Evolutionary conservation across 768 basidiomycete genomes (phyloP), one percentile per base, ranked within the genome.

Genomic region (Auriscalpium microsporum): DNA sequence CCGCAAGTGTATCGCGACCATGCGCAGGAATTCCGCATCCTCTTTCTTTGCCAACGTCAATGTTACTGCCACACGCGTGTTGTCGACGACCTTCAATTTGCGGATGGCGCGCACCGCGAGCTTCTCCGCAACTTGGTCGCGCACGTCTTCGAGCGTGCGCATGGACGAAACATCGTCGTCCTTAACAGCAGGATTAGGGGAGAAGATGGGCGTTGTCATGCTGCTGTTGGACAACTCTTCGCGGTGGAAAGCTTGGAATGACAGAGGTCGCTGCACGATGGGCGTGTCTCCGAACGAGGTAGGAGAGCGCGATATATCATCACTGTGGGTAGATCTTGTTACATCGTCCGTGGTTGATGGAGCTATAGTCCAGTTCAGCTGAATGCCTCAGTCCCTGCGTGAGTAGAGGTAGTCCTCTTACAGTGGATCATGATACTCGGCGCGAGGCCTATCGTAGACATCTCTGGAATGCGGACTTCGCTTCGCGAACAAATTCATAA

Each of bases 71-170:
- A 84, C 72, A 51, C 78, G 76, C 13, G 79, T 67, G 68, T 76
- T 80, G 58, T 86, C 80, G 34, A 78, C 58, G 1, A 60, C 61
- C 61, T 78, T 72, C 2, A 80, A 73, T 55, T 78, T 77, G 37
- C 71, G 77, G 56, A 83, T 72, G 2, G 78, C 72, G 23, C 78
- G 76, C 10, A 82, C 66, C 4, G 82, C 83, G 50, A 86, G 72
- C 57, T 78, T 75, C 44, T 75, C 68, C 0, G 84, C 78, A 14
- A 83, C 83, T 60, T 84, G 80, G 23, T 78, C 72, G 16, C 82
- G 77, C 10, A 86, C 74, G 56, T 78, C 79, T 45, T 78, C 79
- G n/a, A 87, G 66, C 0, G 82, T 84, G 16, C 80, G 77, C n/a
- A 56, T 14, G 16, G 60, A 49, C 8, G 45, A 4, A 33, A 16